Evolutionary conservation across 139 green algal genomes (phyloP).

Genomic region (Penium margaritaceum): DNA sequence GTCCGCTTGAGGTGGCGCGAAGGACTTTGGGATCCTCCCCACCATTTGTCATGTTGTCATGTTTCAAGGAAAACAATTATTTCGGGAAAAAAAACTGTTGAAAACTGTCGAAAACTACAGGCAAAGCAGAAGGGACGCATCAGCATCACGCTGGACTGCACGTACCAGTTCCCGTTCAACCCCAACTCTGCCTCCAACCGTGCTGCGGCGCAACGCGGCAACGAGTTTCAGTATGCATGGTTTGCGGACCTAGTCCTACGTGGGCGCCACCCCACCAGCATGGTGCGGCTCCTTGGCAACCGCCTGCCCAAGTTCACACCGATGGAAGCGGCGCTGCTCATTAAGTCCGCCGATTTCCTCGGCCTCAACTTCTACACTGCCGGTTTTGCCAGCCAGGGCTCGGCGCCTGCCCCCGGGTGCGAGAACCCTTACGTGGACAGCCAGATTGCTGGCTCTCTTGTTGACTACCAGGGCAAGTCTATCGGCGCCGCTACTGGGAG

Average conservation of each 20-base stretch:
- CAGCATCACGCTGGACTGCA: constrained; percentile 49
- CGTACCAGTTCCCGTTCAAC: constrained; percentile 46
- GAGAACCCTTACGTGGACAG: not conserved
- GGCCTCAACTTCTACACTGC: constrained; percentile 57
- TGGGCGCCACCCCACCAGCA: too few relatives aligned
- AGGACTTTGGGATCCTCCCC: too few relatives aligned
- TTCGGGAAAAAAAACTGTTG: too few relatives aligned
- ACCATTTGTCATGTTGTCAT: too few relatives aligned
- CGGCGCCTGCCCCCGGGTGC: not conserved
- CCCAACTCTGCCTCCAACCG: constrained; percentile 24
- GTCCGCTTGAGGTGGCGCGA: too few relatives aligned
- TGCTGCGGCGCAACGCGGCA: constrained; percentile 42
- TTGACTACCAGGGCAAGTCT: too few relatives aligned
- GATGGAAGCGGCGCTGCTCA: constrained; percentile 31
- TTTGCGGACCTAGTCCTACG: too few relatives aligned
- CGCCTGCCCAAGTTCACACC: constrained; percentile 49
- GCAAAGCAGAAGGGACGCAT: constrained; percentile 48
- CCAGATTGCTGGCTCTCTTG: not conserved
- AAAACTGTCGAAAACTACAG: too few relatives aligned
- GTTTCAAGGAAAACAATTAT: too few relatives aligned
- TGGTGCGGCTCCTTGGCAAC: constrained; percentile 44
- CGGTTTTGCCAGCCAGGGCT: constrained; percentile 4
- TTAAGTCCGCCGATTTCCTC: constrained; percentile 47
- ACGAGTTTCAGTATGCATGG: constrained; percentile 49
- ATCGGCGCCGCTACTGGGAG: too few relatives aligned